Percentiles rank a stretch among this genome's conserved stretches.
Evolutionary conservation across 331 rosid genomes (phyloP).

Genomic region (Pyracantha coccinea): DNA sequence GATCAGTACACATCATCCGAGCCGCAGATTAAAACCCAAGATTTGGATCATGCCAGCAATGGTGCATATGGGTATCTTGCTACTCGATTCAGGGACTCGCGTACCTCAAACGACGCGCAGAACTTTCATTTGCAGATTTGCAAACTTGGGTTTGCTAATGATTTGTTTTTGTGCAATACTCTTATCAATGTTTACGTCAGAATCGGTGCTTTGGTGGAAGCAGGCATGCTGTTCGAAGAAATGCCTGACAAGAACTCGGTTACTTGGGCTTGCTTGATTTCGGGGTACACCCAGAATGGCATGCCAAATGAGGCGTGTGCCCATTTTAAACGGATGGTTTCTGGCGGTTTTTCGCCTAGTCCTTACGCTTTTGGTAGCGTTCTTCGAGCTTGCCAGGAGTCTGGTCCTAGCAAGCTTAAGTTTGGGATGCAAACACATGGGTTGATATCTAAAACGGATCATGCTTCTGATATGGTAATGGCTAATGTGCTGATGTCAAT

Average conservation of each 20-base stretch:
- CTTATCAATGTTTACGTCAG: slow-evolving; percentile 60
- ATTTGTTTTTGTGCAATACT: slow-evolving; percentile 62
- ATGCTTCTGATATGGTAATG: slow-evolving; percentile 41
- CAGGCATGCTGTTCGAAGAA: slow-evolving; percentile 60
- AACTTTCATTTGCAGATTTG: slow-evolving; percentile 55
- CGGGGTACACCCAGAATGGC: slow-evolving; percentile 54
- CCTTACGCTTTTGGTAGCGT: slow-evolving; percentile 66
- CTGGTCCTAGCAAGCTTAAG: slow-evolving; percentile 34
- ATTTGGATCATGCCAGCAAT: slow-evolving; percentile 1
- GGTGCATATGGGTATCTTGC: slow-evolving; percentile 30
- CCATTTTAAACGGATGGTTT: slow-evolving; percentile 44
- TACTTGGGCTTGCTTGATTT: slow-evolving; percentile 79
- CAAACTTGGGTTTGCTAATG: slow-evolving; percentile 49
- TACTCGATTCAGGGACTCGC: slow-evolving; percentile 33
- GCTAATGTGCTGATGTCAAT: slow-evolving; percentile 71
- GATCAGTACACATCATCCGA: slow-evolving; percentile 26
- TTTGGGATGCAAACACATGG: slow-evolving; percentile 75
- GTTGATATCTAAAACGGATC: slow-evolving; percentile 40
- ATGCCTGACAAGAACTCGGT: slow-evolving; percentile 63
- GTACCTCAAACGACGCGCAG: slow-evolving; percentile 40
- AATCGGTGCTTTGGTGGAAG: slow-evolving; percentile 34
- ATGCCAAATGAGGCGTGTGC: slow-evolving; percentile 55
- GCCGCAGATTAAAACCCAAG: slow-evolving; percentile 4
- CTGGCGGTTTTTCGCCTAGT: slow-evolving; percentile 43
- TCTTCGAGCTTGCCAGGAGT: slow-evolving; percentile 71